Evolutionary conservation across 192 early-diverging fungal species (phyloP).

Genomic region (Backusella psychrophila): DNA sequence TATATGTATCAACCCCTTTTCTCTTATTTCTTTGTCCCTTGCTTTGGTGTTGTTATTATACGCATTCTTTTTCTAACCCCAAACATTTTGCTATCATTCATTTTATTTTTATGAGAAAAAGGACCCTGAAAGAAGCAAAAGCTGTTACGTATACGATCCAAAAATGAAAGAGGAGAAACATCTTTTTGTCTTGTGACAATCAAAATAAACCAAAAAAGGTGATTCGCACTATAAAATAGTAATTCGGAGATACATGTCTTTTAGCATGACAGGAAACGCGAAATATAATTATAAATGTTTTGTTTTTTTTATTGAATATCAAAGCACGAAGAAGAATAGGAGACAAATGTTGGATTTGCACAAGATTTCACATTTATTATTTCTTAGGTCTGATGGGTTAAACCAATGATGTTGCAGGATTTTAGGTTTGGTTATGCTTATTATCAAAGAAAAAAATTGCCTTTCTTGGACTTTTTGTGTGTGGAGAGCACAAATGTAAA

Average conservation of each 20-base stretch:
- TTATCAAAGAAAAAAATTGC: neutral
- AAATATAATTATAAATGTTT: neutral
- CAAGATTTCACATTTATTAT: neutral
- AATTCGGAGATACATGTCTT: neutral
- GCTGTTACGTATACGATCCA: neutral
- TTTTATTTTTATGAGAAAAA: neutral
- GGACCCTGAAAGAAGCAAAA: neutral
- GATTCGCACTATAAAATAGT: neutral
- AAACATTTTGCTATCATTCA: too few relatives aligned
- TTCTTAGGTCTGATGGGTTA: neutral
- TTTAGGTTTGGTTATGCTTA: conserved; percentile 1
- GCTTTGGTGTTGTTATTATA: neutral
- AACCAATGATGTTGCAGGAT: neutral
- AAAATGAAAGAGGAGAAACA: neutral
- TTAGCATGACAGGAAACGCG: neutral
- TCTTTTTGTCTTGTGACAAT: neutral
- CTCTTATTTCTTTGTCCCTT: neutral
- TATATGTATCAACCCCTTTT: neutral
- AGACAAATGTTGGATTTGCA: neutral
- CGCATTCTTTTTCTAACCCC: too few relatives aligned
- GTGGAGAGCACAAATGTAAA: neutral
- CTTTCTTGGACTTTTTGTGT: neutral
- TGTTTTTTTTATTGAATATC: neutral
- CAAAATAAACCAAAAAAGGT: neutral
- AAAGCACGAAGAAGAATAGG: neutral